These are phyloP conservation scores for Fusarium oligoseptatum DNA, from an alignment of 2,329 filamentous ascomycete species.

Conservation along the genomic window DNA sequence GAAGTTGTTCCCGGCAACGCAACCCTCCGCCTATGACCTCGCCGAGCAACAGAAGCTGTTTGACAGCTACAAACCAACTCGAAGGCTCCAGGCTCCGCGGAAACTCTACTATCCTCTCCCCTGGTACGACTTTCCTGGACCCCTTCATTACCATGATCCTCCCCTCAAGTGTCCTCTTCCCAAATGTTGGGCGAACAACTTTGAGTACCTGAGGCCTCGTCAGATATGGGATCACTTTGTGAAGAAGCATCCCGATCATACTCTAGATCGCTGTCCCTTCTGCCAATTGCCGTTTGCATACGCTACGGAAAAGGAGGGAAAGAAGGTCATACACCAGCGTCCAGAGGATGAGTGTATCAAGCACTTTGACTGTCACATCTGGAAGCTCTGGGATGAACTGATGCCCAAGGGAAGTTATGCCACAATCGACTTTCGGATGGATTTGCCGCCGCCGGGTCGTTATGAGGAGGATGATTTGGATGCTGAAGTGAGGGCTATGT, in stretches of 20 bases:
- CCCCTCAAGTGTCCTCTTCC: slow-evolving; percentile 11
- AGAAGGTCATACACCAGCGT: background rate
- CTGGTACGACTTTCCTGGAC: slow-evolving; percentile 35
- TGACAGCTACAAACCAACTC: background rate
- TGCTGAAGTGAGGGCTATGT: background rate
- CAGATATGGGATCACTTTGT: slow-evolving; percentile 31
- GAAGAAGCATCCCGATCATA: background rate
- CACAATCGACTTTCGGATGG: background rate
- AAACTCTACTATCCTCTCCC: slow-evolving; percentile 15
- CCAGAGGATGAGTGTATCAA: slow-evolving; percentile 18
- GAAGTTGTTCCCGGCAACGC: background rate
- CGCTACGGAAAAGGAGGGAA: background rate
- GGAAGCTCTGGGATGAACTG: slow-evolving; percentile 35
- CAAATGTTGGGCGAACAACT: background rate
- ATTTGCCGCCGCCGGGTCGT: background rate
- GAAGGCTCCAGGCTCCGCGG: slow-evolving; percentile 20
- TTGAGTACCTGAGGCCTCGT: slow-evolving; percentile 12
- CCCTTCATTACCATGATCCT: slow-evolving; percentile 7
- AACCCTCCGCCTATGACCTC: background rate
- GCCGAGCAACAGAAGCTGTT: background rate
- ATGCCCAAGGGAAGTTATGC: background rate
- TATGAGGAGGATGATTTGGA: background rate
- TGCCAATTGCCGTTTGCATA: slow-evolving; percentile 25
- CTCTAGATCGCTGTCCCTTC: slow-evolving; percentile 26
- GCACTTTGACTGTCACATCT: slow-evolving; percentile 42